Conservation (phyloP, 2,329 filamentous ascomycete species). For the Talaromyces verruculosus region DNA sequence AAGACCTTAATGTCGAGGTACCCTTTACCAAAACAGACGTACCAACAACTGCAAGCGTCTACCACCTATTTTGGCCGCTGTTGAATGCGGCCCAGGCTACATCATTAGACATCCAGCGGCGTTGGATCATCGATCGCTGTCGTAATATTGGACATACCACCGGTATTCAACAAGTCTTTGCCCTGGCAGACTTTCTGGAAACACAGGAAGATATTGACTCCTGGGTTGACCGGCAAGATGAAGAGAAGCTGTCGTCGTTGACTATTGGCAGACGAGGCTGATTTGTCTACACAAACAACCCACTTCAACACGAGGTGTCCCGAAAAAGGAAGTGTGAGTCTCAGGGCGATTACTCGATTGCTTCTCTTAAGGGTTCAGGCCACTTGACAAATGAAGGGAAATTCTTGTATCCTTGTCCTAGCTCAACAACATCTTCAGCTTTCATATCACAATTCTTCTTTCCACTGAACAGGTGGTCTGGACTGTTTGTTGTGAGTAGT, state of each 20-base stretch:
- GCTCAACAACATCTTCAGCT: background rate
- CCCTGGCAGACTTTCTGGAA: slow-evolving; percentile 20
- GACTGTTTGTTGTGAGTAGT: background rate
- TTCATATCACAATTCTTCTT: slow-evolving; percentile 10
- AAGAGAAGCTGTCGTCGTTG: background rate
- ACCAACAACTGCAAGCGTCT: slow-evolving; percentile 21
- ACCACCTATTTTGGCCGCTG: slow-evolving; percentile 23
- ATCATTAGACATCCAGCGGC: slow-evolving; percentile 8
- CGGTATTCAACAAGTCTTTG: slow-evolving; percentile 23
- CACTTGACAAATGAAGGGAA: background rate
- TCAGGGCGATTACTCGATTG: background rate
- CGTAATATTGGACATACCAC: slow-evolving; percentile 19
- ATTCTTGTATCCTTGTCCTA: background rate
- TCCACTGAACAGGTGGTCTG: background rate
- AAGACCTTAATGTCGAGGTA: background rate
- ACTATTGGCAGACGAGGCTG: background rate
- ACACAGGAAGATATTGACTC: slow-evolving; percentile 6
- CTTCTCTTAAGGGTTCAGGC: background rate
- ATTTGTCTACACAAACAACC: background rate
- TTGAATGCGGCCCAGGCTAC: slow-evolving; percentile 16
- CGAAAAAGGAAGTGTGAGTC: background rate
- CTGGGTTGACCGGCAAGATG: slow-evolving; percentile 14
- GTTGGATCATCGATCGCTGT: slow-evolving; percentile 22
- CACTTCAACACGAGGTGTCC: background rate
- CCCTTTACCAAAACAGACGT: slow-evolving; percentile 4